These are phyloP conservation scores for Plasmopara muralis DNA, from an alignment of 352 stramenopile species.

Conservation along the genomic window DNA sequence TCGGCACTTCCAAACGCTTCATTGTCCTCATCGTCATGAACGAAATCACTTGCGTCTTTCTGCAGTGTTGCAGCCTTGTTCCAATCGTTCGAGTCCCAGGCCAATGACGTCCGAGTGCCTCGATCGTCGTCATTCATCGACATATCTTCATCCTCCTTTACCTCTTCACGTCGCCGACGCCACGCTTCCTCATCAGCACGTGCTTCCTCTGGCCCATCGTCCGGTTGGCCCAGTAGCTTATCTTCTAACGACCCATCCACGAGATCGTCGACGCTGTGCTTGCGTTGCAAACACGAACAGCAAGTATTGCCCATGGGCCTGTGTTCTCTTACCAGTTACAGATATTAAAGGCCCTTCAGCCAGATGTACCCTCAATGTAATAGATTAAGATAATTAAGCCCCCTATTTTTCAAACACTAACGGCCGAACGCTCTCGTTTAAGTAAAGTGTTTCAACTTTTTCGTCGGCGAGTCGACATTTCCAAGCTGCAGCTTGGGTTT, in stretches of 20 bases:
- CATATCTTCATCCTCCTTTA: slow-evolving; percentile 23
- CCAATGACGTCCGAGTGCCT: slow-evolving; percentile 5
- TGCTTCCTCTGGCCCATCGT: slow-evolving; percentile 18
- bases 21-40: slow-evolving; percentile 30
- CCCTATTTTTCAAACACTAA: background rate
- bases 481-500: slow-evolving; percentile 61
- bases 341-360: too few species aligned
- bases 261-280: slow-evolving; percentile 29
- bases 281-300: slow-evolving; percentile 33
- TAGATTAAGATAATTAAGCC: background rate
- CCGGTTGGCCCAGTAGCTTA: slow-evolving; percentile 39
- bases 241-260: slow-evolving; percentile 41
- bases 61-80: slow-evolving; percentile 13
- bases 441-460: slow-evolving; percentile 78
- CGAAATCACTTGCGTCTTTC: slow-evolving; percentile 14
- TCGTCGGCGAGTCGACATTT: slow-evolving; percentile 75
- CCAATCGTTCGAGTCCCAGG: slow-evolving; percentile 23
- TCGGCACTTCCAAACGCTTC: slow-evolving; percentile 22
- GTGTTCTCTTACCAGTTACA: too few species aligned
- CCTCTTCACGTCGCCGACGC: slow-evolving; percentile 21
- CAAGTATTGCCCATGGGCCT: slow-evolving; percentile 29
- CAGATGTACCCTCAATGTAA: background rate
- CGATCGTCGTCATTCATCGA: slow-evolving; percentile 16
- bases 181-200: slow-evolving; percentile 27
- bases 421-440: slow-evolving; percentile 10